Evolutionary conservation across 2,329 filamentous ascomycete species (phyloP), one percentile per base, ranked within the genome.

Genomic region (Epichloe gansuensis): DNA sequence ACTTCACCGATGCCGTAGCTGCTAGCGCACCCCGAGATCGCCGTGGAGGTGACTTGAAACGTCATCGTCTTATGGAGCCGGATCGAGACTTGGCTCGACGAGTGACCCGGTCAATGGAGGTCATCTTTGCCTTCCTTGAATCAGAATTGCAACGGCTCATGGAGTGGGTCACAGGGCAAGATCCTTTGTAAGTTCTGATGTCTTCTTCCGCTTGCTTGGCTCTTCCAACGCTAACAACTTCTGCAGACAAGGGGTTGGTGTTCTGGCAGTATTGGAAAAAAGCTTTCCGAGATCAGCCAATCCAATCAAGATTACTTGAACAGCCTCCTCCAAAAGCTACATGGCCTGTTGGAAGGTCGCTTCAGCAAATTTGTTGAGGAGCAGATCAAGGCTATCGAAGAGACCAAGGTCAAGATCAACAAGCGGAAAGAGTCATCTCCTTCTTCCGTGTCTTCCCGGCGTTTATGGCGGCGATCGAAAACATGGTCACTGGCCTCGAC

Each of bases 341-440:
- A 93, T 59, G 78, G 82, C 52, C 80, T 80, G 43, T 74, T 97
- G 17, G 81, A 86, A 59, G 78, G 80, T 2, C 80, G 88, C 3
- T 96, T 95, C 72, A 83, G 78, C 56, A 89, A 88, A 57, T 96
- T 97, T 61, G 82, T 97, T 8, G 91, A 97, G 59, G 89, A 95
- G 58, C 93, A 98, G 66, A 86, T 97, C 54, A 87, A 88, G 28
- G 91, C 90, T 5, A 95, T 97, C 57, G 93, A 97, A 69, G 93
- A 97, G 56, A 97, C 91, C 41, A 97, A 97, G 70, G 91, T 98
- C 67, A 96, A 96, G 74, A 90, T 96, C 70, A 96, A 95, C 75
- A 97, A 97, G 75, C 86, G 93, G 59, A 96, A 94, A 72, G 93
- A 11, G 88, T 98, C 53, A 96, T 97, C 61, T 84, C 85, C 15